Percentiles rank a stretch among this genome's conserved stretches.
phyloP scores from a whole-genome alignment of 345 rosid species.

The Eutrema heterophyllum region DNA sequence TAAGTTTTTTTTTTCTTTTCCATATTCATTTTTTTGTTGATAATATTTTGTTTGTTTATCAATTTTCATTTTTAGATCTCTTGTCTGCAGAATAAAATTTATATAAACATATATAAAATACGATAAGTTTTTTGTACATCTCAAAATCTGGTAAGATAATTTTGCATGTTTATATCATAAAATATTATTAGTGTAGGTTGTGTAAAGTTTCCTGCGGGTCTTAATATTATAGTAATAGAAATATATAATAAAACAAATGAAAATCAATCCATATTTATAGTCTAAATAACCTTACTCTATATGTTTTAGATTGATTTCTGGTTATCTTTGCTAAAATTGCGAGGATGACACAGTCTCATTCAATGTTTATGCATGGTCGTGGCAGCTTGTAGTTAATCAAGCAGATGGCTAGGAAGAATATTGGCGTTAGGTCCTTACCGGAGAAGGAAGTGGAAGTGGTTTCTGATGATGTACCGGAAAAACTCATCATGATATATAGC shows the following conservation, averaged over 20 bases:
- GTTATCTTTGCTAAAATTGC: background rate
- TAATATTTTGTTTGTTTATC: no score
- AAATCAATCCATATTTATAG: no score
- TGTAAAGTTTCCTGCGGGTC: no score
- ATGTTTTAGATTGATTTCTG: background rate
- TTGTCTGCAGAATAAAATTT: no score
- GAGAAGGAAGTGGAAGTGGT: background rate
- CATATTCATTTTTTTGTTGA: no score
- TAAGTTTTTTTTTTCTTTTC: background rate
- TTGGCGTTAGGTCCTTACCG: background rate
- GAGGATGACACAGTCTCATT: background rate
- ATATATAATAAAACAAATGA: no score
- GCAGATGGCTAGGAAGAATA: background rate
- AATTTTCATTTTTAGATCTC: background rate
- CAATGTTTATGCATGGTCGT: background rate
- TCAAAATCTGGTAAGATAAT: no score
- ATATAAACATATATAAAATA: no score
- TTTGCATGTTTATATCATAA: no score
- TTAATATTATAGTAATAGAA: no score
- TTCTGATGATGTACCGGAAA: background rate
- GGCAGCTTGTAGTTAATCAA: slow-evolving; percentile 2
- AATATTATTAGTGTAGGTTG: no score
- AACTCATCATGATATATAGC: background rate
- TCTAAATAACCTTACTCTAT: background rate
- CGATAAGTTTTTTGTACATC: no score